These are phyloP conservation scores for Bonia amplexicaulis DNA, from an alignment of 176 grass and related monocot species.

Conservation along the genomic window DNA sequence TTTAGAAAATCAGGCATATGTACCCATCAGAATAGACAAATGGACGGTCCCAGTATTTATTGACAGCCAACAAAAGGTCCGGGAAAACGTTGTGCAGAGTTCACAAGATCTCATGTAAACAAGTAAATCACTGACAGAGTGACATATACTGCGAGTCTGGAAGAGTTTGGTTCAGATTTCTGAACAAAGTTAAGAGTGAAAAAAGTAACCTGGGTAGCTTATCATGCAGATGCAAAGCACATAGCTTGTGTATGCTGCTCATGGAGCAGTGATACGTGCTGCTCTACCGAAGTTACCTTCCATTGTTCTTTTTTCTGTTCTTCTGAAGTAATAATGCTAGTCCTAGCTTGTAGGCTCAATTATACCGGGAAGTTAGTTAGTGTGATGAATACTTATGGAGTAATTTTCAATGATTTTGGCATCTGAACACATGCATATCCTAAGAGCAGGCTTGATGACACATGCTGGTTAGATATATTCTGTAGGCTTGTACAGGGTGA, in stretches of 20 bases:
- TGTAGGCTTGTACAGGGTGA: background rate
- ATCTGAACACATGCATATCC: background rate
- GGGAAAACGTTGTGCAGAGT: background rate
- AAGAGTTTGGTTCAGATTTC: background rate
- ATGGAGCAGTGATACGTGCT: background rate
- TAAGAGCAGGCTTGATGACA: background rate
- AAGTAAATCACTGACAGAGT: background rate
- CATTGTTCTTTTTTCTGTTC: background rate
- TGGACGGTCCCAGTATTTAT: constrained; percentile 10
- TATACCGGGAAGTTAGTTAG: background rate
- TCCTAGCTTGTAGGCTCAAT: background rate
- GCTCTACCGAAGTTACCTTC: background rate
- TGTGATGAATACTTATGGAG: background rate
- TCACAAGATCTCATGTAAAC: constrained; percentile 5
- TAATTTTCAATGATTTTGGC: background rate
- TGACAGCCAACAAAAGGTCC: background rate
- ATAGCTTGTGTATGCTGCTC: background rate
- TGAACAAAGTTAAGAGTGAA: background rate
- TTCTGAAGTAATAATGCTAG: background rate
- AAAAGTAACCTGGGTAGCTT: background rate
- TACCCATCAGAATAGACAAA: constrained; percentile 5
- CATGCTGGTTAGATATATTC: background rate
- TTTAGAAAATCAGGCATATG: background rate
- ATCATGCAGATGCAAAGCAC: background rate
- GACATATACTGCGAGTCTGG: background rate